These are phyloP conservation scores for Ogataea nitratoaversa DNA, from an alignment of 805 yeast species.

Conservation along the genomic window DNA sequence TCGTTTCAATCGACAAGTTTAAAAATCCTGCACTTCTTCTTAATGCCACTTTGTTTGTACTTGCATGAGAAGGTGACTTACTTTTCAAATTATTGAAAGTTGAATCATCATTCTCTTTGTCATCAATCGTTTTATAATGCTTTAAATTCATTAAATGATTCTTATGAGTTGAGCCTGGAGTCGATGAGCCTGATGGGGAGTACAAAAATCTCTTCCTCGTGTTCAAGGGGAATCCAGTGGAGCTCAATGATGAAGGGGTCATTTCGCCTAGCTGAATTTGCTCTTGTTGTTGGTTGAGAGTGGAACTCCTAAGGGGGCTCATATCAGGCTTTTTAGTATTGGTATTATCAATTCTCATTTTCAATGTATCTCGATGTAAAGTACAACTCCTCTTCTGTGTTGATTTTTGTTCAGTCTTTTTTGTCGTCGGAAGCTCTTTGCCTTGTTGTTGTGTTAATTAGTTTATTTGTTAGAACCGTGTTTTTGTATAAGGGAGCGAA, in stretches of 20 bases:
- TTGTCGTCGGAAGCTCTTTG: too few species aligned
- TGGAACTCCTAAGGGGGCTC: not conserved
- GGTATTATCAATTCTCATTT: not conserved
- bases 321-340: not conserved
- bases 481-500: too few species aligned
- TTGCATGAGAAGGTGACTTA: slow-evolving; percentile 11
- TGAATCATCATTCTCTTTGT: slow-evolving; percentile 13
- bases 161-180: slow-evolving; percentile 18
- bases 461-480: too few species aligned
- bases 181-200: slow-evolving; percentile 23
- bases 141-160: slow-evolving; percentile 3
- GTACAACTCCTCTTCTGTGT: too few species aligned
- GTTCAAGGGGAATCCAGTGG: slow-evolving; percentile 27
- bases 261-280: slow-evolving; percentile 12
- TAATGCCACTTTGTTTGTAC: slow-evolving; percentile 29
- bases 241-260: slow-evolving; percentile 22
- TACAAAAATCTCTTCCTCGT: slow-evolving; percentile 25
- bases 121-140: not conserved
- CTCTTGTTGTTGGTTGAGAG: slow-evolving; percentile 6
- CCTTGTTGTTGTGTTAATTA: too few species aligned
- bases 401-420: too few species aligned
- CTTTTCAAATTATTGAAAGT: not conserved
- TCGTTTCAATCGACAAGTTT: slow-evolving; percentile 44
- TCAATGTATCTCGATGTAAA: too few species aligned
- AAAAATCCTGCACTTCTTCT: slow-evolving; percentile 52